Percentiles rank a stretch among this genome's conserved stretches.
Conservation (phyloP, 2,329 filamentous ascomycete genomes). For the Penicillium sp. region DNA sequence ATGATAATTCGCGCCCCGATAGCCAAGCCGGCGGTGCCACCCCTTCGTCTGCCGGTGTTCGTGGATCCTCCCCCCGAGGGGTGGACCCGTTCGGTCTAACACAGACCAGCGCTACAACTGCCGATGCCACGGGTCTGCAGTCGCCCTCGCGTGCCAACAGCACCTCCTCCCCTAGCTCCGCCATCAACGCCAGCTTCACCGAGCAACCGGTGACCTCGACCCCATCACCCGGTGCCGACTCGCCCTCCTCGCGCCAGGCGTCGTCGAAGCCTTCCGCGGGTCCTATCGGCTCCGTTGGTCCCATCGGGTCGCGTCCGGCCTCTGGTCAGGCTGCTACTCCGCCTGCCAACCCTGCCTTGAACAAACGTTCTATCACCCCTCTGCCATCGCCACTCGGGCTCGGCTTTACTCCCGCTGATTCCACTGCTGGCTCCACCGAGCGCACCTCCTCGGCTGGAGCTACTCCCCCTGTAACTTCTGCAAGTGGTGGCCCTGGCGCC, state of each 20-base stretch:
- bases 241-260: constrained; percentile 68
- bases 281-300: constrained; percentile 69
- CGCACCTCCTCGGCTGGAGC: constrained; percentile 58
- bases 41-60: constrained; percentile 57
- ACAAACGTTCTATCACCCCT: constrained; percentile 84
- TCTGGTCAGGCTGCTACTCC: constrained; percentile 52
- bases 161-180: constrained; percentile 69
- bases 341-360: constrained; percentile 59
- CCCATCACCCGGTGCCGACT: constrained; percentile 73
- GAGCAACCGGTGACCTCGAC: constrained; percentile 75
- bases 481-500: constrained; percentile 30
- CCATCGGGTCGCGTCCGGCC: constrained; percentile 86
- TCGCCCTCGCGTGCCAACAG: constrained; percentile 74
- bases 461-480: constrained; percentile 54
- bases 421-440: constrained; percentile 45
- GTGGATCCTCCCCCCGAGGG: constrained; percentile 75
- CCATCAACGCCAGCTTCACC: constrained; percentile 49
- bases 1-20: constrained; percentile 66
- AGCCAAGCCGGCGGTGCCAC: constrained; percentile 63
- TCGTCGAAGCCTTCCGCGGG: constrained; percentile 54
- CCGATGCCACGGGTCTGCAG: constrained; percentile 44
- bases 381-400: constrained; percentile 84
- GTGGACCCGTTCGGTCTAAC: constrained; percentile 66
- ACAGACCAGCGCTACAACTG: constrained; percentile 49
- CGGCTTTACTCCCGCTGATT: constrained; percentile 61